Base-by-base conservation (phyloP, 805 yeast genomes). In the Lipomyces mesembrius region DNA sequence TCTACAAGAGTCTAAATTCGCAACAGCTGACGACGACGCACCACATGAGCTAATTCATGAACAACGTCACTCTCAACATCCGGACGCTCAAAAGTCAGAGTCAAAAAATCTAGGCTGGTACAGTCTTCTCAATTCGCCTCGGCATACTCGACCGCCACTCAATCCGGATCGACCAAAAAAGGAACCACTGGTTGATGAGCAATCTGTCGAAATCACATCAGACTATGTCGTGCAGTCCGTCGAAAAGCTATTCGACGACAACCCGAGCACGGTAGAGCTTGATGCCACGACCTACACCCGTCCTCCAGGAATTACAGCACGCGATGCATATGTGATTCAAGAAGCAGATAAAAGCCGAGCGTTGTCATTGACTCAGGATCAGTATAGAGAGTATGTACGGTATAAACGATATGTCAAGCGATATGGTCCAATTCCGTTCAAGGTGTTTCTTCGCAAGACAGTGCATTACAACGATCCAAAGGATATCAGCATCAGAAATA, bases 361-460 rank as follows among this genome's bases (percentile, higher is more conserved):
- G 22, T 8, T 43, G 49, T 43, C 49, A 17, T 43, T 43, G 49
- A 43, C 49, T n/a, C 49, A 43, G 25, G 49, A 43, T 43, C 49
- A 43, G 49, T 43, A 43, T 43, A 17, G 49, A n/a, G 49, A 43
- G 2, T 43, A 43, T 5, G 49, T 43, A 8, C 49, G 49, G 22
- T 43, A 43, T n/a, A 43, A n/a, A 43, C 49, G 49, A 43, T 43
- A 43, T 43, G 49, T 43, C 22, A 43, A 43, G 49, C 20, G 49
- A 17, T 43, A 43, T n/a, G 49, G 49, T 43, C 49, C 49, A 43
- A 43, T 43, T 43, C 49, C 49, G 6, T 43, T 43, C 49, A 17
- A n/a, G 11, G 49, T 43, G 6, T 43, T 43, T 17, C 20, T 43
- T 2, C 49, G 25, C 49, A 43, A 43, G 22, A 43, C 49, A 43